phyloP scores from a whole-genome alignment of 441 rosid genomes.

The Lepidium campestre region DNA sequence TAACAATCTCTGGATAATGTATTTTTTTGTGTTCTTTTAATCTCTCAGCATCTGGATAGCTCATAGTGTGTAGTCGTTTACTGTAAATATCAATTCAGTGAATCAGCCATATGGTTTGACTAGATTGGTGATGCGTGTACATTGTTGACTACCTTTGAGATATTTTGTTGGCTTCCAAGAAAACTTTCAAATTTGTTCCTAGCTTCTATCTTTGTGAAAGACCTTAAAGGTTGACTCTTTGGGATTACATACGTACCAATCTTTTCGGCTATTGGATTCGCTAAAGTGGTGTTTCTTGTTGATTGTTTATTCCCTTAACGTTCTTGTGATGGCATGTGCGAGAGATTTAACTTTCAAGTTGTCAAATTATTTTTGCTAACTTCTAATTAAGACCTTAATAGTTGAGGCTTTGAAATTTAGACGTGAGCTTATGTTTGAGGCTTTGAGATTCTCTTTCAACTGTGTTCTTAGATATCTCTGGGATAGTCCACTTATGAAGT shows the following conservation, averaged over 20 bases:
- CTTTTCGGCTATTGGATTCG: neutral
- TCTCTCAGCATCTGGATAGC: neutral
- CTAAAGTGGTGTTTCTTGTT: neutral
- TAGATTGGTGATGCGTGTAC: neutral
- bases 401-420: neutral
- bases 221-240: neutral
- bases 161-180: neutral
- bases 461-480: neutral
- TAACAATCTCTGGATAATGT: neutral
- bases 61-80: neutral
- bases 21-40: neutral
- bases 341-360: neutral
- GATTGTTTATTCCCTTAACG: neutral
- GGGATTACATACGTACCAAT: neutral
- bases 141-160: slow-evolving; percentile 7
- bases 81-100: neutral
- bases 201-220: neutral
- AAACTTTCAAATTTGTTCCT: slow-evolving; percentile 2
- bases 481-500: neutral
- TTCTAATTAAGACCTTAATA: neutral
- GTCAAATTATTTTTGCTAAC: neutral
- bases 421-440: slow-evolving; percentile 2
- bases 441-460: neutral
- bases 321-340: neutral
- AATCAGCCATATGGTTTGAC: neutral